These are phyloP conservation scores for Skeletonema menzelii DNA, from an alignment of 108 stramenopile genomes.

Conservation along the genomic window DNA sequence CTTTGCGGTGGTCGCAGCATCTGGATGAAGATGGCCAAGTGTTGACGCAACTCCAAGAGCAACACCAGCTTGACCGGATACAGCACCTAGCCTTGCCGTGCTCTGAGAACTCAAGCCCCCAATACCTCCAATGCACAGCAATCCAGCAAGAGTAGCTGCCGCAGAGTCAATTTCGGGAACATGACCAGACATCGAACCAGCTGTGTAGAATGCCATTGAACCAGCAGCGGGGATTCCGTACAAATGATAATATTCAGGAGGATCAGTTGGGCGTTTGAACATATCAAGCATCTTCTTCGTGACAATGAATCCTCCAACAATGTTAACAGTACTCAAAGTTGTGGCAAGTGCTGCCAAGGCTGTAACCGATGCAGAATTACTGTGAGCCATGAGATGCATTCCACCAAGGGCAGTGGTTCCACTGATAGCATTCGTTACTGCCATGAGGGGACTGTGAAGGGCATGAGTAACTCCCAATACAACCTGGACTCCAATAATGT, in stretches of 20 bases:
- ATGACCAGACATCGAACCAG: conserved; percentile 79
- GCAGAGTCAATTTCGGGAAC: conserved; percentile 87
- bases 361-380: conserved; percentile 62
- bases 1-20: conserved; percentile 67
- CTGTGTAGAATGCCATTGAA: conserved; percentile 72
- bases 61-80: conserved; percentile 96
- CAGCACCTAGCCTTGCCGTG: conserved; percentile 95
- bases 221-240: conserved; percentile 95
- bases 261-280: conserved; percentile 98
- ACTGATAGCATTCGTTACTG: conserved; percentile 98
- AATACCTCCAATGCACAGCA: conserved; percentile 98
- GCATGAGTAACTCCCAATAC: conserved; percentile 96
- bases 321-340: conserved; percentile 92
- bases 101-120: conserved; percentile 91
- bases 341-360: conserved; percentile 91
- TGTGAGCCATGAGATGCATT: conserved; percentile 93
- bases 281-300: conserved; percentile 99
- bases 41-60: conserved; percentile 95
- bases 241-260: conserved; percentile 96
- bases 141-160: conserved; percentile 84
- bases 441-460: conserved; percentile 98
- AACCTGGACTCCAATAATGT: conserved; percentile 94
- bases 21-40: conserved; percentile 83
- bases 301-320: conserved; percentile 96
- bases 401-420: conserved; percentile 99